phyloP scores from a whole-genome alignment of 2,329 filamentous ascomycete genomes.

The Cytospora piceicola region DNA sequence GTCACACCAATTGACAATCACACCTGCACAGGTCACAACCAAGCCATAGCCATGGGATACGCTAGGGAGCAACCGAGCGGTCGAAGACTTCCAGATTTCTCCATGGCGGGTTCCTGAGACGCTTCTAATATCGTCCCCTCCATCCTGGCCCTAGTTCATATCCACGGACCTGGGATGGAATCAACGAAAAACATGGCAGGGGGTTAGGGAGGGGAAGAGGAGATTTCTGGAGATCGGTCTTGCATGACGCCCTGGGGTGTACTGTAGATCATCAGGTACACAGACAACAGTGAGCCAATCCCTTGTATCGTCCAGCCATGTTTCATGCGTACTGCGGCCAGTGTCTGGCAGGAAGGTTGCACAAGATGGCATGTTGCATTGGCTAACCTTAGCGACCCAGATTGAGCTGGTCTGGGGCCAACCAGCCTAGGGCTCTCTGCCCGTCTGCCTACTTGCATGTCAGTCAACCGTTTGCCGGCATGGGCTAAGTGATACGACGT shows the following conservation, averaged over 20 bases:
- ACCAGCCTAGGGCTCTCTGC: not conserved
- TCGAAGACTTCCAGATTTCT: not conserved
- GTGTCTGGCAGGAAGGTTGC: slow-evolving; percentile 27
- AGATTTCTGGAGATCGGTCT: not conserved
- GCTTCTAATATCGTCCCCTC: not conserved
- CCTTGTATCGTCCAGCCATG: slow-evolving; percentile 24
- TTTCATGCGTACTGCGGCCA: slow-evolving; percentile 18
- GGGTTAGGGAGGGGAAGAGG: not conserved
- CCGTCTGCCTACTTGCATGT: slow-evolving; percentile 4
- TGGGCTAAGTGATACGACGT: slow-evolving; percentile 16
- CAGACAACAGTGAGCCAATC: slow-evolving; percentile 19
- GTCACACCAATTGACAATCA: slow-evolving; percentile 8
- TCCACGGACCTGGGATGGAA: not conserved
- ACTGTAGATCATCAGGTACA: slow-evolving; percentile 17
- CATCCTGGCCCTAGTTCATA: not conserved
- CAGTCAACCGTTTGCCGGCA: slow-evolving; percentile 23
- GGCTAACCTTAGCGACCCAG: slow-evolving; percentile 18
- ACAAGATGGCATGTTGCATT: slow-evolving; percentile 23
- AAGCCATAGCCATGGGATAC: slow-evolving; percentile 16
- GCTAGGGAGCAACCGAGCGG: slow-evolving; percentile 9
- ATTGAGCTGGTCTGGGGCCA: slow-evolving; percentile 2
- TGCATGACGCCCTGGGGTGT: slow-evolving; percentile 22
- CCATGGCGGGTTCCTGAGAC: not conserved
- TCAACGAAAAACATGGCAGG: not conserved
- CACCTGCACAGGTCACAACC: not conserved